Evolutionary conservation across 2,329 filamentous ascomycete genomes (phyloP), one percentile per base, ranked within the genome.

Genomic region (Trichoderma gracile): DNA sequence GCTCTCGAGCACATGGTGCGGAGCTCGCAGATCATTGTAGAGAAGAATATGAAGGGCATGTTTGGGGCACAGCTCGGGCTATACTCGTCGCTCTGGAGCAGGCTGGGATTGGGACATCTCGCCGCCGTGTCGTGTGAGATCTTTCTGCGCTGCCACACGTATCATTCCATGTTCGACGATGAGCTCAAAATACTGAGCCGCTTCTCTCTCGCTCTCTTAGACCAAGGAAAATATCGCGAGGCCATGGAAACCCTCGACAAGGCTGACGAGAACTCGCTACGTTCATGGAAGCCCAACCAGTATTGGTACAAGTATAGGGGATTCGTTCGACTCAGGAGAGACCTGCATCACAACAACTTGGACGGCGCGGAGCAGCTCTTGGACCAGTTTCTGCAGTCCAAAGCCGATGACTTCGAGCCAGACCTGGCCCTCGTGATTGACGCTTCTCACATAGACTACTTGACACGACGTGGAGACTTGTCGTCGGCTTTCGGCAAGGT

Each of bases 1-100:
- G 87, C 91, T 1, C 81, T 95, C 59, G 93, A 97, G 73, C 86
- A 89, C 69, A 84, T 97, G 66, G 84, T 90, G n/a, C 89, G 93
- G 72, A 90, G 91, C 68, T 92, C 91, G 0, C 91, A 95, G 70
- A 79, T 97, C 30, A 89, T 93, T 66, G 82, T 93, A n/a, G 88
- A 89, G 63, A 89, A 89, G 69, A 88, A 91, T 68, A 84, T 95
- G 72, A 85, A 85, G 70, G 86, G 82, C 70, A 88, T 91, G 75
- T 86, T 92, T 69, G 91, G 91, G 0, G 84, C 89, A 0, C 88
- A 93, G 68, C 83, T 93, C 66, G 82, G 92, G 3, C 82, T 97
- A 47, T 84, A 86, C 54, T 88, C 90, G 33, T 84, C 91, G 0
- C 75, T 95, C 1, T 96, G 91, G 83, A 87, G 89, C 58, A 84